phyloP scores from a whole-genome alignment of 176 grass and related monocot genomes.

The Ensete ventricosum region DNA sequence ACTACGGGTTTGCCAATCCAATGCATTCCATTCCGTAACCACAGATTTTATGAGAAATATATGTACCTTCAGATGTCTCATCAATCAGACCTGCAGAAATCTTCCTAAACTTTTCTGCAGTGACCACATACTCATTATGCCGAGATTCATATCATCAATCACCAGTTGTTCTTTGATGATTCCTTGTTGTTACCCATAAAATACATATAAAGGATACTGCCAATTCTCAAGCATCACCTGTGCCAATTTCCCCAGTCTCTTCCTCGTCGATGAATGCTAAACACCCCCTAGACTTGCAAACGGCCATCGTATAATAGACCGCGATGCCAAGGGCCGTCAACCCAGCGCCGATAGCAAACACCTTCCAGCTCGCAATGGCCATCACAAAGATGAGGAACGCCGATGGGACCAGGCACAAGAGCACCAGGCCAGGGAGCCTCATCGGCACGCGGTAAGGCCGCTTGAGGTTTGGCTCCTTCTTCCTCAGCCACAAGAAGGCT shows the following conservation, averaged over 20 bases:
- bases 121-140: too few relatives aligned
- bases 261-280: slow-evolving; percentile 36
- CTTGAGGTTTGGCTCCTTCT: slow-evolving; percentile 27
- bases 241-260: not conserved
- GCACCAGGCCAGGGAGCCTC: slow-evolving; percentile 19
- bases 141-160: too few relatives aligned
- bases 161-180: too few relatives aligned
- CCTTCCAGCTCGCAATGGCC: slow-evolving; percentile 80
- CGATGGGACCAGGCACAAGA: slow-evolving; percentile 53
- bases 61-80: too few relatives aligned
- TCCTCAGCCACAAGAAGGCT: slow-evolving; percentile 59
- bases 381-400: slow-evolving; percentile 81
- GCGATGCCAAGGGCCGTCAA: slow-evolving; percentile 40
- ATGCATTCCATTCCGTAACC: too few relatives aligned
- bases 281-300: slow-evolving; percentile 42
- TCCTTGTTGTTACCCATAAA: too few relatives aligned
- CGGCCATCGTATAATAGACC: slow-evolving; percentile 46
- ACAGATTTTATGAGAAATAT: too few relatives aligned
- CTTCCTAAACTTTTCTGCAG: too few relatives aligned
- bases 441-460: slow-evolving; percentile 55
- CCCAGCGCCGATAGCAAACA: slow-evolving; percentile 37
- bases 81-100: too few relatives aligned
- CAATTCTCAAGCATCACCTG: too few relatives aligned
- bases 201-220: too few relatives aligned
- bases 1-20: too few relatives aligned